phyloP scores from a whole-genome alignment of 2,329 filamentous ascomycete species.

The Colletotrichum sidae region DNA sequence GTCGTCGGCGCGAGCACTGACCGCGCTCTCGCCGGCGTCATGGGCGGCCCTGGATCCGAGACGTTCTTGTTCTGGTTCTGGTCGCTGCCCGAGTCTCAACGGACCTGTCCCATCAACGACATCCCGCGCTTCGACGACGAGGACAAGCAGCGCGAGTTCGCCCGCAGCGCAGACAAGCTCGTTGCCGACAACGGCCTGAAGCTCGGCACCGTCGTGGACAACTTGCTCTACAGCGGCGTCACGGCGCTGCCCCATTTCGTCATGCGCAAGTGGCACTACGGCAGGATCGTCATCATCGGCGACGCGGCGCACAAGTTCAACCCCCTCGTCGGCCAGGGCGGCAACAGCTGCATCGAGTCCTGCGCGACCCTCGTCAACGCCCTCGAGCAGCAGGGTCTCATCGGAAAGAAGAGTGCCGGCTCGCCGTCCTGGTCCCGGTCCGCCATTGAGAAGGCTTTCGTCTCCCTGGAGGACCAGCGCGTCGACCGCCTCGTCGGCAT shows the following conservation, averaged over 20 bases:
- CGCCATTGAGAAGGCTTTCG: constrained; percentile 3
- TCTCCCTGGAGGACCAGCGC: constrained; percentile 23
- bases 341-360: constrained; percentile 45
- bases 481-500: constrained; percentile 10
- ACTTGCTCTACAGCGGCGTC: constrained; percentile 28
- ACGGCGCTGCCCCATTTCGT: constrained; percentile 34
- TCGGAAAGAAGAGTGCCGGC: neutral
- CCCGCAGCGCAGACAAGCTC: constrained; percentile 1
- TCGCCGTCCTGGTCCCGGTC: constrained; percentile 1
- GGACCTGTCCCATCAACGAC: constrained; percentile 22
- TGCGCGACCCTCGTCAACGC: constrained; percentile 42
- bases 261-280: constrained; percentile 44
- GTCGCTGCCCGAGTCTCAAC: constrained; percentile 20
- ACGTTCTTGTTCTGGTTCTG: constrained; percentile 33
- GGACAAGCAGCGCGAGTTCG: constrained; percentile 26
- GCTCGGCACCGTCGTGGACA: constrained; percentile 13
- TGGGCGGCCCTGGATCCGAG: constrained; percentile 20
- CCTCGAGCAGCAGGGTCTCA: constrained; percentile 21
- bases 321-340: constrained; percentile 44
- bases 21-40: constrained; percentile 17
- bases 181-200: constrained; percentile 15
- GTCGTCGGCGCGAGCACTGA: constrained; percentile 23
- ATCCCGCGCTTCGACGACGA: constrained; percentile 27
- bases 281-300: constrained; percentile 46
- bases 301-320: constrained; percentile 51